A percentile compares a stretch with the other conserved stretches of the same genome.
phyloP scores from a whole-genome alignment of 805 yeast genomes.

The Blastobotrys mokoenaii region DNA sequence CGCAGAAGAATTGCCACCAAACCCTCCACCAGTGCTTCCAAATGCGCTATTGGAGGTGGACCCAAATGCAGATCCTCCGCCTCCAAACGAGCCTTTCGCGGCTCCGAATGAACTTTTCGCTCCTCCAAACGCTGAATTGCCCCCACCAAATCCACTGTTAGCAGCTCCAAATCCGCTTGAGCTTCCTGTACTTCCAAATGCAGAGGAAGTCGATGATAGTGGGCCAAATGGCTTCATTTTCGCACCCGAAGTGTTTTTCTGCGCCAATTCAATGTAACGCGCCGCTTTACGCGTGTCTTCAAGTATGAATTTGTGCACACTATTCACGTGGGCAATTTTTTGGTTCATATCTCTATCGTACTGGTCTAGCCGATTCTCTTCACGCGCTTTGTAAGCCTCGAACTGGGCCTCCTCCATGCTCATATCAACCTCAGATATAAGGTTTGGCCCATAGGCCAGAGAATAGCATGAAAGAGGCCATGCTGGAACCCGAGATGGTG shows the following conservation, averaged over 20 bases:
- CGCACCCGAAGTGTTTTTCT: conserved; percentile 16
- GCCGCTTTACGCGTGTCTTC: conserved; percentile 44
- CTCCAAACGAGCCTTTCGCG: conserved; percentile 6
- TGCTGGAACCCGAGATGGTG: neutral
- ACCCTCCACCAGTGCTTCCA: conserved; percentile 10
- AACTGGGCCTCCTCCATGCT: conserved; percentile 16
- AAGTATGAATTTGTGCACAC: conserved; percentile 32
- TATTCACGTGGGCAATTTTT: conserved; percentile 40
- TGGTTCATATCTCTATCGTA: conserved; percentile 1
- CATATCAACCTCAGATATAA: conserved; percentile 13
- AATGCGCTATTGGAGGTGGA: conserved; percentile 19
- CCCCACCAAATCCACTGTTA: neutral
- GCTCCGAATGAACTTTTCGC: neutral
- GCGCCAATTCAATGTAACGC: conserved; percentile 44
- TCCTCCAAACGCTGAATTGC: neutral
- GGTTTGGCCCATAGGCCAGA: conserved; percentile 5
- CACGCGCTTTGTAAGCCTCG: conserved; percentile 12
- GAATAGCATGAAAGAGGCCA: conserved; percentile 12
- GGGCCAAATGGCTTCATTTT: conserved; percentile 11
- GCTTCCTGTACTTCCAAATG: no score
- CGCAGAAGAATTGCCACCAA: conserved; percentile 5
- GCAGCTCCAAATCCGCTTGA: no score
- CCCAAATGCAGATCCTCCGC: conserved; percentile 7
- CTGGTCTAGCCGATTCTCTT: conserved; percentile 1
- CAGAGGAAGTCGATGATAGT: neutral